Evolutionary conservation across 1,284 basidiomycete species (phyloP), one percentile per base, ranked within the genome.

Genomic region (Athelia psychrophila): DNA sequence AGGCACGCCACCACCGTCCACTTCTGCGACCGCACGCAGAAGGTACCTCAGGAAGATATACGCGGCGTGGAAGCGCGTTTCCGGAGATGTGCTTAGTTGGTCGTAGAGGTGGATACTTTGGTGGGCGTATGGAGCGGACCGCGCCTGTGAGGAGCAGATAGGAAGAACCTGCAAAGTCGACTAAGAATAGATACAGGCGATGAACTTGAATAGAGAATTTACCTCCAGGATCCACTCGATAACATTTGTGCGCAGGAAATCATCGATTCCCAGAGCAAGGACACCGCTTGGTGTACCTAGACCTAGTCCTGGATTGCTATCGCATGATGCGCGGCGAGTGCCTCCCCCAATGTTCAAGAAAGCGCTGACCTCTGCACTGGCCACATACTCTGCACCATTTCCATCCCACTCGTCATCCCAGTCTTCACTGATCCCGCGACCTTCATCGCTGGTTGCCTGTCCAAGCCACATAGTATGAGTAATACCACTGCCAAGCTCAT

Each of bases 31-130:
- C 13, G 73, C 55, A 30, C 69, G 61, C 25, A 69, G 67, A 55
- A 79, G 76, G 55, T 80, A 84, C 24, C 80, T 69, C 40, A 74
- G 65, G 56, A 85, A 82, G 51, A 84, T 63, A 58, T 79, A 76
- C 0, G 69, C 78, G 1, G 83, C 83, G 50, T 84, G 81, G 57
- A 84, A 86, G 4, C 81, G 72, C 10, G 83, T 85, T 56, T 84
- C 77, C 0, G 70, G 71, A 0, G 77, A 82, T 2, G 68, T 72
- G 3, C 63, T 61, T 19, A 86, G 71, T 52, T 86, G 80, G 49
- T 83, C 77, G 40, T 71, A 64, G 23, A 86, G 71, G 51, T 83
- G 72, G 19, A 13, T 5, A 30, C 5, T 6, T 30, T 30, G 46
- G 60, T 6, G 49, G 20, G 23, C 56, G 49, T 49, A 58, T 48